These are phyloP conservation scores for Termitomyces sp. DNA, from an alignment of 768 basidiomycete genomes.

Conservation along the genomic window DNA sequence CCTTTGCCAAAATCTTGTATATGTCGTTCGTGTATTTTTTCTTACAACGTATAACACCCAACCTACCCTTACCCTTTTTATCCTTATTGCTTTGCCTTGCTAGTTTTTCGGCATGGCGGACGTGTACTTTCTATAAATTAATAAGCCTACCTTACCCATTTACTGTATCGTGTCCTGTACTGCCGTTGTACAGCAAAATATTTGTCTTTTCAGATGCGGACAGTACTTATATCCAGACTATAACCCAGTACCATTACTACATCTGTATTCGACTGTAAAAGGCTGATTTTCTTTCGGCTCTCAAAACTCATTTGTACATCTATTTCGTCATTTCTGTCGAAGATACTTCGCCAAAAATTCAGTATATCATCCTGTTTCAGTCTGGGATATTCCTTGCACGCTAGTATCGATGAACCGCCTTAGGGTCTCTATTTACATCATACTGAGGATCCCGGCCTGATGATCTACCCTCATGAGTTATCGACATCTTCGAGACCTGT, in stretches of 20 bases:
- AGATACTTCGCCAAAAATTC: background rate
- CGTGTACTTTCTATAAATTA: background rate
- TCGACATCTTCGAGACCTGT: background rate
- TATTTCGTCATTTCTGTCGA: background rate
- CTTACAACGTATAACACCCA: background rate
- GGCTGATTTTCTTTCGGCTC: background rate
- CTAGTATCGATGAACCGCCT: background rate
- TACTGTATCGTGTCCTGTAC: background rate
- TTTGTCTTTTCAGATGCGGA: background rate
- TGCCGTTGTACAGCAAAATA: slow-evolving; percentile 2
- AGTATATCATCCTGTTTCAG: too few relatives aligned
- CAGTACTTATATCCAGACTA: slow-evolving; percentile 2
- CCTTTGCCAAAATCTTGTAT: background rate
- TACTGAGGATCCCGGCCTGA: background rate
- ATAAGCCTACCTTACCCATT: background rate
- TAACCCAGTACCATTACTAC: slow-evolving; percentile 1
- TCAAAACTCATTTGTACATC: background rate
- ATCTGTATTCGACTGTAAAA: background rate
- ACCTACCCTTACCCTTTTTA: background rate
- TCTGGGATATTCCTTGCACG: background rate
- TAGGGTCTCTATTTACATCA: background rate
- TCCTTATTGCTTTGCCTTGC: slow-evolving; percentile 1
- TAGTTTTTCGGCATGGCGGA: background rate
- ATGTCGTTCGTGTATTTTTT: background rate
- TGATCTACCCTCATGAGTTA: background rate